Conservation (phyloP, 1,284 basidiomycete genomes). For the Fomitiporia mediterranea region DNA sequence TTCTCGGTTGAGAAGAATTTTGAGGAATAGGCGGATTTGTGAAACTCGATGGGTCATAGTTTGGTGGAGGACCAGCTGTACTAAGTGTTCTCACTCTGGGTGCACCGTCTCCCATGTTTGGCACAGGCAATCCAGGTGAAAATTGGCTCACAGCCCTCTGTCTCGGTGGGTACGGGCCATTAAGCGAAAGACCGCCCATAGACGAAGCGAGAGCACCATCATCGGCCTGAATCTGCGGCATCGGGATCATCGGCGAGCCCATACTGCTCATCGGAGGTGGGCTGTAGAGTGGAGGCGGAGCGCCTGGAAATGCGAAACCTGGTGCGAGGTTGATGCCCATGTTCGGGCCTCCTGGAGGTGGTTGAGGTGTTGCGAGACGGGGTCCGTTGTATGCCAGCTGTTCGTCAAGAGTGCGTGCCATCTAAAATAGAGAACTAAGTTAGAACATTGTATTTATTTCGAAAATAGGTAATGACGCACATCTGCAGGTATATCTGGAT, state of each 20-base stretch:
- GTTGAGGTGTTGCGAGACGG: conserved; percentile 19
- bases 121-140: not conserved
- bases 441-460: not conserved
- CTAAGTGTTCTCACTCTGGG: not conserved
- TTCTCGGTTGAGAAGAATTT: conserved; percentile 15
- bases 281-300: conserved; percentile 22
- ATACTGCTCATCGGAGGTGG: conserved; percentile 24
- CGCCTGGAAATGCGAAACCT: conserved; percentile 21
- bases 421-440: conserved; percentile 38
- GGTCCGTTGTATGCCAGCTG: conserved; percentile 30
- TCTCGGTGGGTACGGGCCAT: not conserved
- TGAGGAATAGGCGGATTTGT: not conserved
- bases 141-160: conserved; percentile 1
- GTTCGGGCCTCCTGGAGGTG: conserved; percentile 7
- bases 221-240: conserved; percentile 23
- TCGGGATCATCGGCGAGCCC: conserved; percentile 21
- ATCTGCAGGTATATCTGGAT: conserved; percentile 58
- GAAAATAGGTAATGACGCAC: conserved; percentile 36
- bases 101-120: not conserved
- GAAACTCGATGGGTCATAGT: not conserved
- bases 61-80: conserved; percentile 1
- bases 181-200: conserved; percentile 5
- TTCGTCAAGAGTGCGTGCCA: conserved; percentile 57
- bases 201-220: conserved; percentile 24
- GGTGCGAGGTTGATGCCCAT: conserved; percentile 24